A percentile compares a stretch with the other conserved stretches of the same genome.
These are phyloP conservation scores for Phytophthora constricta DNA, from an alignment of 352 stramenopile genomes.

Conservation along the genomic window DNA sequence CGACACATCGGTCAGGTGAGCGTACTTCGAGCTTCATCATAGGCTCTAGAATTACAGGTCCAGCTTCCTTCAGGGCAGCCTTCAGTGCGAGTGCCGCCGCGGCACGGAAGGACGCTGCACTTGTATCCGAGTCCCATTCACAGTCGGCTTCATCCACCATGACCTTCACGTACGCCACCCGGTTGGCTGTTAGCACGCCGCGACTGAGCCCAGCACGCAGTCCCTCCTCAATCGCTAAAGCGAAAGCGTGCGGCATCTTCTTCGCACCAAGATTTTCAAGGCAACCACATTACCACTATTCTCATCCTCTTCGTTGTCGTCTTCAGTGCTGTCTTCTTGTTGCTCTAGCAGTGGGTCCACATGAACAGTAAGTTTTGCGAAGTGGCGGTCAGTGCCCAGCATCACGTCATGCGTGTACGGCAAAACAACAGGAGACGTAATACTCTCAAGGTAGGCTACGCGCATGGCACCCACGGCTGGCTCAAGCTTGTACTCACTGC, in stretches of 20 bases:
- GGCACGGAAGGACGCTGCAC: slow-evolving; percentile 67
- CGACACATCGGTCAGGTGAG: slow-evolving; percentile 64
- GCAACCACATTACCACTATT: slow-evolving; percentile 64
- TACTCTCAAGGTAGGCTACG: slow-evolving; percentile 92
- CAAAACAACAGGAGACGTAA: slow-evolving; percentile 46
- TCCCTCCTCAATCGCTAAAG: slow-evolving; percentile 72
- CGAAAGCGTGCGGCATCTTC: slow-evolving; percentile 72
- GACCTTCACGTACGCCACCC: slow-evolving; percentile 72
- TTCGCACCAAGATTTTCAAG: slow-evolving; percentile 57
- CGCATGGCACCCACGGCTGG: slow-evolving; percentile 86
- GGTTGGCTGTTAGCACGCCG: slow-evolving; percentile 63
- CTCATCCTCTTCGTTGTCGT: slow-evolving; percentile 30
- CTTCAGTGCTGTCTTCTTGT: slow-evolving; percentile 26
- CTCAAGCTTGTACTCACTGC: slow-evolving; percentile 89
- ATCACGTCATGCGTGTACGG: slow-evolving; percentile 69
- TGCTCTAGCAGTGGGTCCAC: slow-evolving; percentile 59
- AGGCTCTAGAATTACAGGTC: slow-evolving; percentile 71
- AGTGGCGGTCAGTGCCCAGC: slow-evolving; percentile 77
- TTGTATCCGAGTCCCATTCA: slow-evolving; percentile 71
- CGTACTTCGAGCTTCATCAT: slow-evolving; percentile 82
- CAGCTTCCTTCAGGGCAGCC: slow-evolving; percentile 57
- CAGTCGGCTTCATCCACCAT: slow-evolving; percentile 65
- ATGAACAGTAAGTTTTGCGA: slow-evolving; percentile 59
- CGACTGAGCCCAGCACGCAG: slow-evolving; percentile 62
- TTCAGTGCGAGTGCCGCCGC: slow-evolving; percentile 63